phyloP scores from a whole-genome alignment of 2,329 filamentous ascomycete species.

The Neofusicoccum ribis region DNA sequence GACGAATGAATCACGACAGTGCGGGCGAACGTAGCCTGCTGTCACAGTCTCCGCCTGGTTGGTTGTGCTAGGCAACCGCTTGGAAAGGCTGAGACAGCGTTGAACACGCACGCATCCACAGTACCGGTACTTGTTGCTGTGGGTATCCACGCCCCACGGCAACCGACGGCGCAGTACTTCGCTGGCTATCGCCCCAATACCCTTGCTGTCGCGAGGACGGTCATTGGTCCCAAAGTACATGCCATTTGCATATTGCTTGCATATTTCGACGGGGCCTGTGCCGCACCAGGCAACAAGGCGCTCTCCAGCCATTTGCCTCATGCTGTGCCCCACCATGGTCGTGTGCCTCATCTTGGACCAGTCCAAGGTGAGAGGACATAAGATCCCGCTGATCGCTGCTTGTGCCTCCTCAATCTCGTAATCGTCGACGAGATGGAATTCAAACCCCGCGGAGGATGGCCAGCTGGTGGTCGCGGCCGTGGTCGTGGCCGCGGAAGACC shows the following conservation, averaged over 20 bases:
- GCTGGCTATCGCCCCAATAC: not conserved
- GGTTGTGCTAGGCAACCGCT: not conserved
- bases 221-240: not conserved
- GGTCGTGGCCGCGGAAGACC: constrained; percentile 23
- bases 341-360: not conserved
- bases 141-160: not conserved
- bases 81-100: not conserved
- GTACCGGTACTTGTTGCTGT: too few relatives aligned
- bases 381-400: too few relatives aligned
- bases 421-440: not conserved
- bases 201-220: not conserved
- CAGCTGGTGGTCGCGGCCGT: constrained; percentile 29
- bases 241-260: too few relatives aligned
- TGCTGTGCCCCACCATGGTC: not conserved
- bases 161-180: not conserved
- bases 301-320: not conserved
- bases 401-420: not conserved
- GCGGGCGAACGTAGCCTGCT: too few relatives aligned
- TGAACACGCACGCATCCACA: not conserved
- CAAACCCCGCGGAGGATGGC: constrained; percentile 25
- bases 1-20: too few relatives aligned
- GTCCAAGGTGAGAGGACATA: too few relatives aligned
- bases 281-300: constrained; percentile 7
- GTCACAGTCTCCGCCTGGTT: too few relatives aligned
- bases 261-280: not conserved